These are phyloP conservation scores for Phragmites australis DNA, from an alignment of 176 grass and related monocot genomes.

Conservation along the genomic window DNA sequence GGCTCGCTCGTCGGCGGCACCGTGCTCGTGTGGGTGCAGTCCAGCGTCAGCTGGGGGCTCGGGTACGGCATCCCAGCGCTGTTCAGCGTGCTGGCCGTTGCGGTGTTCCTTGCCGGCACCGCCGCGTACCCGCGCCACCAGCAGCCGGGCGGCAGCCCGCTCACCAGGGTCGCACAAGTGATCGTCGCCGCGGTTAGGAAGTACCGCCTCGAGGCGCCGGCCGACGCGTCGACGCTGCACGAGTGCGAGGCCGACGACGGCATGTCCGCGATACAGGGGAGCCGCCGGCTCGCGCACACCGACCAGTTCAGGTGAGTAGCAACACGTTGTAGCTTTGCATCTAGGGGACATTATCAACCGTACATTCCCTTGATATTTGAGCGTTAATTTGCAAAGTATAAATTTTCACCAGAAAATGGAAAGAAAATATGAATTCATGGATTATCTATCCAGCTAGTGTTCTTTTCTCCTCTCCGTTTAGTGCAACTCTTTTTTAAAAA, in stretches of 20 bases:
- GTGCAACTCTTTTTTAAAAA: no score
- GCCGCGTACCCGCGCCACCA: slow-evolving; percentile 31
- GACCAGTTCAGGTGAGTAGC: slow-evolving; percentile 45
- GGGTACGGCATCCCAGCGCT: slow-evolving; percentile 49
- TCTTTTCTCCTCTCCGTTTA: no score
- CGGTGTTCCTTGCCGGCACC: slow-evolving; percentile 30
- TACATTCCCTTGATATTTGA: neutral
- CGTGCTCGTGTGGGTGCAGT: slow-evolving; percentile 61
- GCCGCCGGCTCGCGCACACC: slow-evolving; percentile 57
- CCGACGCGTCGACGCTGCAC: slow-evolving; percentile 35
- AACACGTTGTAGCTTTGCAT: neutral
- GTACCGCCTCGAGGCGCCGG: slow-evolving; percentile 21
- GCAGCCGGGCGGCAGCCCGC: slow-evolving; percentile 41
- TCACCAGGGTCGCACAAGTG: slow-evolving; percentile 59
- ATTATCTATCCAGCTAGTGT: no score
- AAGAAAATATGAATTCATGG: no score
- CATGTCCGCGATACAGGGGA: slow-evolving; percentile 59
- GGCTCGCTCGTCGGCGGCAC: slow-evolving; percentile 50
- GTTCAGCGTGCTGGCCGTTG: slow-evolving; percentile 27
- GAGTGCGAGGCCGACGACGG: slow-evolving; percentile 38
- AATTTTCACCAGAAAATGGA: neutral
- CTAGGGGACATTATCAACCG: neutral
- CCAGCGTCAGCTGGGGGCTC: slow-evolving; percentile 41
- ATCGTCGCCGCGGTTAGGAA: slow-evolving; percentile 43
- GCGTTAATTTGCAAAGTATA: neutral